Conservation (phyloP, 345 rosid genomes). For the Turritis glabra region DNA sequence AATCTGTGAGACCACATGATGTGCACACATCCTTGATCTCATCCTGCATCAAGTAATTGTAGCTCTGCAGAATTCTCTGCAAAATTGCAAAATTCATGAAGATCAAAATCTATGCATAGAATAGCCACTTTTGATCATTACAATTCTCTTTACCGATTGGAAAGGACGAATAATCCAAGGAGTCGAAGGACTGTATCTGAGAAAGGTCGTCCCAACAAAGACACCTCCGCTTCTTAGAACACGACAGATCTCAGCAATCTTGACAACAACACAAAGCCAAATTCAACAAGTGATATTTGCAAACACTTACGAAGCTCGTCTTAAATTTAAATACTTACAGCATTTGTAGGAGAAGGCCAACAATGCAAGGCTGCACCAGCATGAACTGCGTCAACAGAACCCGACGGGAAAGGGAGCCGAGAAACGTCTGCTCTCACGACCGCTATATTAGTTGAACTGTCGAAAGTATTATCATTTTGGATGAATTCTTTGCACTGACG, state of each 20-base stretch:
- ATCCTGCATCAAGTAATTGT: conserved; percentile 61
- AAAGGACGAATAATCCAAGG: conserved; percentile 54
- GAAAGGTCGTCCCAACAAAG: conserved; percentile 90
- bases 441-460: conserved; percentile 64
- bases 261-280: conserved; percentile 2
- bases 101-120: background rate
- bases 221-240: conserved; percentile 80
- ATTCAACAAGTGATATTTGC: background rate
- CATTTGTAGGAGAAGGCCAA: conserved; percentile 97
- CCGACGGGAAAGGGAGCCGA: conserved; percentile 81
- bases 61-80: conserved; percentile 57
- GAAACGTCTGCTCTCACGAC: conserved; percentile 93
- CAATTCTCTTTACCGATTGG: conserved; percentile 54
- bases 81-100: background rate
- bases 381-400: conserved; percentile 87
- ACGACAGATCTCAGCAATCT: conserved; percentile 90
- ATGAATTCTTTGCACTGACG: conserved; percentile 87
- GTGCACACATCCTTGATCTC: conserved; percentile 83
- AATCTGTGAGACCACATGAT: conserved; percentile 83
- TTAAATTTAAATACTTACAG: conserved; percentile 50
- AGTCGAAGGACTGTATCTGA: conserved; percentile 61
- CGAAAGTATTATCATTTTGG: conserved; percentile 54
- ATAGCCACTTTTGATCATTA: background rate
- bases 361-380: conserved; percentile 97
- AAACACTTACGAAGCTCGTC: background rate